Evolutionary conservation across 139 green algal species (phyloP), one percentile per base, ranked within the genome.

Genomic region (Klebsormidium nitens): DNA sequence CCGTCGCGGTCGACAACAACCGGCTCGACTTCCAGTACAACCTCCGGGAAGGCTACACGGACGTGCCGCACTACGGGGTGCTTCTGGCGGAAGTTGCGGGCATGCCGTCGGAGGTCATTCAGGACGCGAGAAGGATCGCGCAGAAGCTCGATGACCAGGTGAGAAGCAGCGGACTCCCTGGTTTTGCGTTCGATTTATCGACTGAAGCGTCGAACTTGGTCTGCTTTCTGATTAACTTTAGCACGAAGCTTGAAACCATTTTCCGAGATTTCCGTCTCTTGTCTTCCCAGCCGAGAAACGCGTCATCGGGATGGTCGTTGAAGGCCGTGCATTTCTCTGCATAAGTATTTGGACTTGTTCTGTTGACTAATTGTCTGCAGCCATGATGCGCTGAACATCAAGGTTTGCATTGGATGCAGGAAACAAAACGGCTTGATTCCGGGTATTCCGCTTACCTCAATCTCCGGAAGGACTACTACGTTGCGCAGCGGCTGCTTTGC

Each of bases 41-140:
- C 5, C n/a, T 75, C 19, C 67, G 68, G 36, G 67, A 75, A 34
- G 67, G 67, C 23, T 67, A 69, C 35, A 69, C 67, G n/a, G 36
- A 69, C 36, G 55, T 75, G 2, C 56, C 56, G 11, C 44, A 75
- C 59, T 75, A 75, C 56, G 67, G 67, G 0, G 14, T 75, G 35
- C 55, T 35, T 19, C 26, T 75, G 17, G 67, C 67, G 26, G 56
- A 69, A 36, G 37, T 57, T n/a, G 35, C 40, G 50, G 56, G 56
- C 26, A 49, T 75, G 2, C 67, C 67, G 19, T 28, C 67, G 8
- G 14, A 19, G n/a, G 44, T 75, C 19, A 32, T 66, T 8, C 19
- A 8, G 28, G 67, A 75, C 34, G 67, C 67, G 14, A 32, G 57
- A n/a, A 52, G 67, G 2, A 60, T 75, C 56, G 67, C 67, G 28